phyloP scores from a whole-genome alignment of 73 alveolate genomes.

The Stentor coeruleus region DNA sequence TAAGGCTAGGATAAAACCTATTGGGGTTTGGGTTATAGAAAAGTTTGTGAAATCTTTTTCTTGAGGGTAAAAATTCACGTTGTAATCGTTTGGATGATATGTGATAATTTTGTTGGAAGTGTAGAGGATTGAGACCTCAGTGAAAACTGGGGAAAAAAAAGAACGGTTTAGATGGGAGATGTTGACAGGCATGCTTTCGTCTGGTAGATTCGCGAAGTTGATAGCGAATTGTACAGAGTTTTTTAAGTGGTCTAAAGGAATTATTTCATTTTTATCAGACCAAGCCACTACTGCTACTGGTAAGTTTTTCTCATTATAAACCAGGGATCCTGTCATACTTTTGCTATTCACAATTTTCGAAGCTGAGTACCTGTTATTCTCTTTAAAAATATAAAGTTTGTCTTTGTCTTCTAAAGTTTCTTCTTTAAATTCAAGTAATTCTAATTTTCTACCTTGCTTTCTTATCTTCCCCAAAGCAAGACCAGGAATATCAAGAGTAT shows the following conservation, averaged over 20 bases:
- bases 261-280: not conserved
- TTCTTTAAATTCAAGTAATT: not conserved
- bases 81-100: not conserved
- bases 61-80: not conserved
- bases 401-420: not conserved
- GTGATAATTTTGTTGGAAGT: not conserved
- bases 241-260: not conserved
- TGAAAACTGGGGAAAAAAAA: not conserved
- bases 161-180: not conserved
- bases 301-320: not conserved
- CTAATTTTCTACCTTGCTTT: not conserved
- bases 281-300: not conserved
- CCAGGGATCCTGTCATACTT: not conserved
- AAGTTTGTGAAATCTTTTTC: not conserved
- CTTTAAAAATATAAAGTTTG: not conserved
- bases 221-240: not conserved
- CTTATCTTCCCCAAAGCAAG: not conserved
- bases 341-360: not conserved
- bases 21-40: not conserved
- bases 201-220: not conserved
- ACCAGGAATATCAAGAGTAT: not conserved
- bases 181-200: not conserved
- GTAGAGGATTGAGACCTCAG: not conserved
- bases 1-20: not conserved
- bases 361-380: not conserved